Evolutionary conservation across 345 rosid species (phyloP), one percentile per base, ranked within the genome.

Genomic region (Hibiscus trionum): DNA sequence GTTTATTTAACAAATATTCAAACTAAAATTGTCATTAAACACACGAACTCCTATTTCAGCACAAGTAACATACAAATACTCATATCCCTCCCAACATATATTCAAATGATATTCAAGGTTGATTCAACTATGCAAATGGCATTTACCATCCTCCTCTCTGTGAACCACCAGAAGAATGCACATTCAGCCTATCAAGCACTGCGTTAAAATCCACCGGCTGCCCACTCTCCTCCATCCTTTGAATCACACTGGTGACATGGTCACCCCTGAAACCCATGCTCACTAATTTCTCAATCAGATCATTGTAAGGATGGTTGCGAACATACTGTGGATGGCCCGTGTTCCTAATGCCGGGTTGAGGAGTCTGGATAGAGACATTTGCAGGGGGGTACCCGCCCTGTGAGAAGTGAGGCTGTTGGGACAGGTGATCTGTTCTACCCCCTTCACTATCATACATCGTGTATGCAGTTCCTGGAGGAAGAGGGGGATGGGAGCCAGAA

Each of bases 221-320:
- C 2, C 98, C 98, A 17, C 83, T 89, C 73, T 96, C 98, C 76
- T 93, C 98, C 97, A 93, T 87, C 86, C 95, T 70, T 77, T 96
- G 98, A 69, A 96, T 96, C 80, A 91, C 96, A 3, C 77, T 76
- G 5, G 78, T 82, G 31, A 83, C 92, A 76, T 78, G 90, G 69
- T 96, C 99, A 10, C 85, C 92, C 79, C 99, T 85, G 82, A 85
- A 93, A 52, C 98, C 99, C 99, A 96, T 96, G 86, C 78, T 85
- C 76, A 82, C 83, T 78, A 93, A 73, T 81, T 93, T 96, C 76
- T 96, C 99, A 14, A 93, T 84, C 85, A 96, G 71, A 47, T 96
- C 98, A 6, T 78, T 65, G 33, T 93, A 87, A 52, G 93, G 86
- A 81, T 86, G 89, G 82, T 75, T 89, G 68, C 96, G 85, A 16